A percentile compares a stretch with the other conserved stretches of the same genome.
These are phyloP conservation scores for Phylloporus rhodoxanthus DNA, from an alignment of 768 basidiomycete species.

Conservation along the genomic window DNA sequence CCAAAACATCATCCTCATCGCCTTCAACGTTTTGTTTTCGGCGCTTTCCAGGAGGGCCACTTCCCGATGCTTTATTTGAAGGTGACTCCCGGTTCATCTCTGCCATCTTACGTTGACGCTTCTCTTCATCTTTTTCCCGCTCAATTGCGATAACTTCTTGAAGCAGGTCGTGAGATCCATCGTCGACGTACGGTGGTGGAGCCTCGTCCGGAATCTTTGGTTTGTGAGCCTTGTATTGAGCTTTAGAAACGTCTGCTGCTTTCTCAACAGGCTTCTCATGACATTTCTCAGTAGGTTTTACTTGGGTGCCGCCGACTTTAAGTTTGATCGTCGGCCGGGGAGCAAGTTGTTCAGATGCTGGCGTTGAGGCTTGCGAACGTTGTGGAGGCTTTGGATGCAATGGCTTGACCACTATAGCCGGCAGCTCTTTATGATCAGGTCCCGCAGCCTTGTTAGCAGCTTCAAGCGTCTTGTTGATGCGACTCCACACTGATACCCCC, in stretches of 20 bases:
- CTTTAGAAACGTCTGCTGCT: slow-evolving; percentile 30
- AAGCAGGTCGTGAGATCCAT: slow-evolving; percentile 75
- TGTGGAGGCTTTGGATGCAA: slow-evolving; percentile 17
- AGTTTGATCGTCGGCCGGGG: slow-evolving; percentile 61
- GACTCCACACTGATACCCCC: slow-evolving; percentile 67
- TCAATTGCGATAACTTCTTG: slow-evolving; percentile 82
- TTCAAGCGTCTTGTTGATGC: slow-evolving; percentile 80
- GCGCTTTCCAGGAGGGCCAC: slow-evolving; percentile 45
- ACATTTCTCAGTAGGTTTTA: slow-evolving; percentile 31
- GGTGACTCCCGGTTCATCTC: slow-evolving; percentile 37
- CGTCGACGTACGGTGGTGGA: slow-evolving; percentile 66
- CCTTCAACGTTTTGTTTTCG: slow-evolving; percentile 46
- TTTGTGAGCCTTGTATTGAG: slow-evolving; percentile 40
- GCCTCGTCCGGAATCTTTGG: slow-evolving; percentile 42
- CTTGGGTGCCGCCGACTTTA: slow-evolving; percentile 46
- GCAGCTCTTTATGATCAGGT: slow-evolving; percentile 20
- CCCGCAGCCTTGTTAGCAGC: slow-evolving; percentile 46
- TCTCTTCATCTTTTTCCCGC: slow-evolving; percentile 54
- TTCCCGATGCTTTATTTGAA: slow-evolving; percentile 33
- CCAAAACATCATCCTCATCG: slow-evolving; percentile 57
- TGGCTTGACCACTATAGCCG: slow-evolving; percentile 23
- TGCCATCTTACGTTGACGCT: slow-evolving; percentile 39
- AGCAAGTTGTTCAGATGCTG: slow-evolving; percentile 31
- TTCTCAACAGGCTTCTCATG: slow-evolving; percentile 23
- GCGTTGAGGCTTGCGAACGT: slow-evolving; percentile 4